Base-by-base conservation (phyloP, 75 land plant species). In the Adiantum capillusveneris region DNA sequence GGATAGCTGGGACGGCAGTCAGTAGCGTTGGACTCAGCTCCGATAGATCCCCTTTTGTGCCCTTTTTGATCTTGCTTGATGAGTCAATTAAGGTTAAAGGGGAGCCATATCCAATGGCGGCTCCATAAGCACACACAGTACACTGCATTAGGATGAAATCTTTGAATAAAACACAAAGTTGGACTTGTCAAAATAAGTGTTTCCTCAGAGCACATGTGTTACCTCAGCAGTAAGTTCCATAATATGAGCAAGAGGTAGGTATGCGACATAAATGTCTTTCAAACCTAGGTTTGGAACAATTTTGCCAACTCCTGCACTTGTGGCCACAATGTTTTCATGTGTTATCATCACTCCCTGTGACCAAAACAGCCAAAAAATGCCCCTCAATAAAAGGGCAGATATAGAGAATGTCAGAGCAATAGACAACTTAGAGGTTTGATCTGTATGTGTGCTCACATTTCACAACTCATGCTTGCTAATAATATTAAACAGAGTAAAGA, bases 271-370 rank as follows among this genome's bases (percentile, higher is more conserved):
- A 28, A 68, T 31, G 59, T 93, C 98, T 11, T 75, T 67, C 58
- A 28, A 60, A 25, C 69, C 65, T 24, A 93, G 78, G 17, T 27
- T 64, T 60, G 98, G 98, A 37, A 93, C 74, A 64, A 83, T 69
- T 42, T 81, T 78, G 79, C 73, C 70, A 14, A 89, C 98, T 44
- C 85, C 98, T 28, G 98, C 93, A 67, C 78, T 81, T 29, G 83
- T 83, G 25, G 98, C 73, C 18, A 93, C 73, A 30, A 93, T 78
- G 67, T 93, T 93, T 20, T 72, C 73, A 75, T 93, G 98, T 17
- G 96, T 80, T 87, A 93, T 93, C 96, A 93, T 81, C 44, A 93
- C 98, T 58, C 98, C 98, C 98, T 93, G 73, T 29, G 71, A 11
- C 53, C 13, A 39, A 39, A 39, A 7, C 7, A 13, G 42, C 13